These are phyloP conservation scores for Strobilomyces echinocephalus DNA, from an alignment of 768 basidiomycete genomes.

Conservation along the genomic window DNA sequence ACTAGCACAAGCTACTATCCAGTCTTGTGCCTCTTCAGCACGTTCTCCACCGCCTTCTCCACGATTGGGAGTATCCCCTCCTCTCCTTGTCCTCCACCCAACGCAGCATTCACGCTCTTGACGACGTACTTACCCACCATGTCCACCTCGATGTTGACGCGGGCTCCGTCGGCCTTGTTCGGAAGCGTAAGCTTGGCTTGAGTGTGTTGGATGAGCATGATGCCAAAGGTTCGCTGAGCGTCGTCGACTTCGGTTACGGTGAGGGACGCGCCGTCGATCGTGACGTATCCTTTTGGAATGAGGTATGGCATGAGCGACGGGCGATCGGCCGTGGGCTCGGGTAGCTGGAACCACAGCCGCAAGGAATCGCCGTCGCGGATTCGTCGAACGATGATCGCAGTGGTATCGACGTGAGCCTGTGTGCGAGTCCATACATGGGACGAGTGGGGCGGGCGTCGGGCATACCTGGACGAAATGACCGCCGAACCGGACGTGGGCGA, in stretches of 20 bases:
- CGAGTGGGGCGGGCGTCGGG: background rate
- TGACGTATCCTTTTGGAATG: constrained; percentile 91
- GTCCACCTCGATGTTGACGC: constrained; percentile 93
- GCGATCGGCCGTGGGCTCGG: constrained; percentile 50
- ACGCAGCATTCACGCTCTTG: constrained; percentile 71
- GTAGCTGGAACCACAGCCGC: constrained; percentile 75
- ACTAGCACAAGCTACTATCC: background rate
- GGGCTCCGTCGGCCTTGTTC: constrained; percentile 68
- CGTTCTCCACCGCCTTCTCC: constrained; percentile 54
- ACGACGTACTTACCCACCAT: constrained; percentile 91
- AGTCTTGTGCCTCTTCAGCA: constrained; percentile 12
- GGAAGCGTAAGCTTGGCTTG: constrained; percentile 82
- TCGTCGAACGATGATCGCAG: constrained; percentile 67
- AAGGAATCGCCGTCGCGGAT: constrained; percentile 82
- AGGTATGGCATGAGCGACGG: constrained; percentile 75
- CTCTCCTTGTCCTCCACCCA: constrained; percentile 49
- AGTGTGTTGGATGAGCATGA: constrained; percentile 96
- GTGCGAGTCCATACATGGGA: background rate
- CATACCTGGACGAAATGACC: constrained; percentile 96
- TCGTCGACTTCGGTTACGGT: constrained; percentile 82
- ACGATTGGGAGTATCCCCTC: constrained; percentile 45
- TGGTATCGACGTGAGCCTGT: constrained; percentile 92
- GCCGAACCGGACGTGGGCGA: constrained; percentile 84
- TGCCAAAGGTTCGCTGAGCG: constrained; percentile 57
- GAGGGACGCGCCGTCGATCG: constrained; percentile 91